These are phyloP conservation scores for Yamadazyma oceani DNA, from an alignment of 1,139 yeast genomes.

Conservation along the genomic window DNA sequence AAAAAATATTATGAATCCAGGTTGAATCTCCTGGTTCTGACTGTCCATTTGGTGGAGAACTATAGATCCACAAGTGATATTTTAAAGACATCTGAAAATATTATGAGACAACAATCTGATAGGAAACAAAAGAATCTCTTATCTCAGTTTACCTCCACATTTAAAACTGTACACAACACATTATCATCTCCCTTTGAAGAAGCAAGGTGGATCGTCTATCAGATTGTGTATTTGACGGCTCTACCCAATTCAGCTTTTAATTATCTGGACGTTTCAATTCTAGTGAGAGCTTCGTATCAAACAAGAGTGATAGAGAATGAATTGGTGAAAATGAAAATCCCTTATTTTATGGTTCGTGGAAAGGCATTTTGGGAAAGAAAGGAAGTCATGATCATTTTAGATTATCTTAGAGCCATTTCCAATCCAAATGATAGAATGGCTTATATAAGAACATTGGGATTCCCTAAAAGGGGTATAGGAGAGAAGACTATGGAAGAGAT, in stretches of 20 bases:
- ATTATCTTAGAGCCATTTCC: conserved; percentile 60
- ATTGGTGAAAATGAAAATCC: conserved; percentile 53
- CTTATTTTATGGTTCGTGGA: conserved; percentile 70
- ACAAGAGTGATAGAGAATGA: conserved; percentile 63
- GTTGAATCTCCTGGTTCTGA: conserved; percentile 19
- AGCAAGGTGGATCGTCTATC: conserved; percentile 57
- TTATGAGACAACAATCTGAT: conserved; percentile 62
- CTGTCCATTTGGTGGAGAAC: conserved; percentile 59
- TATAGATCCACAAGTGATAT: conserved; percentile 79
- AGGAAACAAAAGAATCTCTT: conserved; percentile 44
- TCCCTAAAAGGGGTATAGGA: conserved; percentile 76
- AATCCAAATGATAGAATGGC: conserved; percentile 62
- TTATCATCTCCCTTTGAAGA: conserved; percentile 49
- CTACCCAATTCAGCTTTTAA: conserved; percentile 36
- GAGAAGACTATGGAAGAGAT: conserved; percentile 47
- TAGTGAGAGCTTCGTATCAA: conserved; percentile 63
- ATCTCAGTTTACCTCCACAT: conserved; percentile 43
- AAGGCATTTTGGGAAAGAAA: conserved; percentile 76
- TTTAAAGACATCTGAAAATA: conserved; percentile 58
- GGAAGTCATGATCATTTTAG: conserved; percentile 64
- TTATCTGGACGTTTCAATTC: conserved; percentile 64
- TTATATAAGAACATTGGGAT: conserved; percentile 52
- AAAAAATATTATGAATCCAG: conserved; percentile 35
- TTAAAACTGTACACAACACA: conserved; percentile 49
- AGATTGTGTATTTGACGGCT: conserved; percentile 46